These are phyloP conservation scores for Aspergillus sp. DNA, from an alignment of 2,329 filamentous ascomycete genomes.

Conservation along the genomic window DNA sequence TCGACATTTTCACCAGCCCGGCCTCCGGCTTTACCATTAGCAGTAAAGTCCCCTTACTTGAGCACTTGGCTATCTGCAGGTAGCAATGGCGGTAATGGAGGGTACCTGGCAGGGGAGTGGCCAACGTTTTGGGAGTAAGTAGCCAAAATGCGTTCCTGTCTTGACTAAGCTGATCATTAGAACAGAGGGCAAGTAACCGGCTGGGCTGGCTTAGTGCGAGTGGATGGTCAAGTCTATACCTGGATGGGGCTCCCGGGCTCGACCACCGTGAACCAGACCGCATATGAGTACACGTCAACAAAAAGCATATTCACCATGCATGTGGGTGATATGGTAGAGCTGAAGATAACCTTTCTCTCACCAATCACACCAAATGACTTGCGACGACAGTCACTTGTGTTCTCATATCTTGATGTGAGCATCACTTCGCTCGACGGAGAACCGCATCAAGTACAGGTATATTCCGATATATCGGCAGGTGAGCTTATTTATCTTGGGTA, in stretches of 20 bases:
- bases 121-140: constrained; percentile 70
- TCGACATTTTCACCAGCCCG: constrained; percentile 68
- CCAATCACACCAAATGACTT: constrained; percentile 70
- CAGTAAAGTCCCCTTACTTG: constrained; percentile 75
- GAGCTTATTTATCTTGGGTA: constrained; percentile 30
- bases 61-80: constrained; percentile 71
- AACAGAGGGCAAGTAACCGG: constrained; percentile 61
- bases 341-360: constrained; percentile 73
- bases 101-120: constrained; percentile 71
- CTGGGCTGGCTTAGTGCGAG: constrained; percentile 71
- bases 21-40: constrained; percentile 71
- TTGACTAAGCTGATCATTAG: neutral
- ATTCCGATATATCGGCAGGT: constrained; percentile 74
- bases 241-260: constrained; percentile 67
- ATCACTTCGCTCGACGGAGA: constrained; percentile 66
- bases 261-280: constrained; percentile 59
- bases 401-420: constrained; percentile 70
- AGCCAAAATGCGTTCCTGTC: neutral
- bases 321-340: constrained; percentile 62
- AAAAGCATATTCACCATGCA: constrained; percentile 71
- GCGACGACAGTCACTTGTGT: constrained; percentile 68
- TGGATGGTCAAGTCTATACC: constrained; percentile 66
- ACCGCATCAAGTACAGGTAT: constrained; percentile 69
- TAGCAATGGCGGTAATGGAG: constrained; percentile 65
- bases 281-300: constrained; percentile 73